phyloP scores from a whole-genome alignment of 768 basidiomycete species.

The Chalciporus sphaerocephalus region DNA sequence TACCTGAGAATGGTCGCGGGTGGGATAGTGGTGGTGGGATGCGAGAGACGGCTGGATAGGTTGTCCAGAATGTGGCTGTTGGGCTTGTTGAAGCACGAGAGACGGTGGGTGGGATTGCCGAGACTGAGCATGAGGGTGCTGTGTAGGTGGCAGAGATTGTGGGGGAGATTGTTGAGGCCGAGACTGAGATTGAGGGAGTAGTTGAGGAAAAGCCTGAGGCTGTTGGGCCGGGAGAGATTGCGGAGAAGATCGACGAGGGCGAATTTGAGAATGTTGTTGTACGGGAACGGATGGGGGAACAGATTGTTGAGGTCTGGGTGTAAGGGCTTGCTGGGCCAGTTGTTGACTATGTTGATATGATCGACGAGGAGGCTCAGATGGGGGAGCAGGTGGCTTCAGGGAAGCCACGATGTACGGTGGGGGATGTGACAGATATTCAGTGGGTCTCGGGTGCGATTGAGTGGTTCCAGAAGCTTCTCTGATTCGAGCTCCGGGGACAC shows the following conservation, averaged over 20 bases:
- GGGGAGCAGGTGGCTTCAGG: neutral
- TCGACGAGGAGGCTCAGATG: neutral
- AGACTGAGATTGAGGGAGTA: neutral
- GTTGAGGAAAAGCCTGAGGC: too few relatives aligned
- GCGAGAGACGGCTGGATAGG: constrained; percentile 1
- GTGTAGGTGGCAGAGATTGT: neutral
- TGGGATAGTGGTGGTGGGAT: neutral
- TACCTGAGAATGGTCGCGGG: neutral
- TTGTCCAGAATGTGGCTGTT: neutral
- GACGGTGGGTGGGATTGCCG: constrained; percentile 1
- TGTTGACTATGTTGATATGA: constrained; percentile 4
- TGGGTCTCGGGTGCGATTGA: neutral
- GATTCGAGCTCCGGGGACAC: neutral
- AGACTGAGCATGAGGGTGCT: neutral
- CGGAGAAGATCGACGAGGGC: neutral
- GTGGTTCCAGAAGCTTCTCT: neutral
- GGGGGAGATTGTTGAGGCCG: neutral
- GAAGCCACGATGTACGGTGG: neutral
- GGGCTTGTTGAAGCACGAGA: neutral
- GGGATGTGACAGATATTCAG: constrained; percentile 3
- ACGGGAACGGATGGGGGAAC: neutral
- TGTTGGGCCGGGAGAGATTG: neutral
- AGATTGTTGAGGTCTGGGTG: neutral
- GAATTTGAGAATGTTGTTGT: neutral
- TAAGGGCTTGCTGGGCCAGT: neutral